Evolutionary conservation across 1,139 yeast species (phyloP).

Genomic region (Debaryomyces robertsiae): DNA sequence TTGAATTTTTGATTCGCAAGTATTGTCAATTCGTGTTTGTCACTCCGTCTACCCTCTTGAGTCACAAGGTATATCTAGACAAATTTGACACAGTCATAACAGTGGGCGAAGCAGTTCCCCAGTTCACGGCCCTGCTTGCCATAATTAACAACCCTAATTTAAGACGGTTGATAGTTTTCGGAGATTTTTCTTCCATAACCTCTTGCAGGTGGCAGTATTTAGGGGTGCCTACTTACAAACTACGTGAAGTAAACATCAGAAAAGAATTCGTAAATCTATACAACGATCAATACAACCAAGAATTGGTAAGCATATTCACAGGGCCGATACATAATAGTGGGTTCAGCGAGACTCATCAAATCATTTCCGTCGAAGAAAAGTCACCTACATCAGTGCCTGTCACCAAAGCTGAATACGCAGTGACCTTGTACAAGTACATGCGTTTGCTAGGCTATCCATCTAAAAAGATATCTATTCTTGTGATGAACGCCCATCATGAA

Average conservation of each 20-base stretch:
- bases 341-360: conserved; percentile 36
- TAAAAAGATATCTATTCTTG: conserved; percentile 41
- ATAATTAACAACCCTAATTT: conserved; percentile 7
- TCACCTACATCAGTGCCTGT: conserved; percentile 27
- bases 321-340: conserved; percentile 40
- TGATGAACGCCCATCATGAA: conserved; percentile 42
- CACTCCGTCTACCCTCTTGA: conserved; percentile 6
- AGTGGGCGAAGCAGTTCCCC: background rate
- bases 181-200: conserved; percentile 5
- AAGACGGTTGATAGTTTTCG: conserved; percentile 9
- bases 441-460: conserved; percentile 47
- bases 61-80: conserved; percentile 2
- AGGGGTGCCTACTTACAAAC: background rate
- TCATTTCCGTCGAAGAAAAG: conserved; percentile 31
- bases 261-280: conserved; percentile 2
- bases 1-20: conserved; percentile 7
- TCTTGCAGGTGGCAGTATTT: conserved; percentile 7
- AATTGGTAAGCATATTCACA: background rate
- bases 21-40: conserved; percentile 8
- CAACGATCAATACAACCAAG: conserved; percentile 1
- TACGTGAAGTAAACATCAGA: background rate
- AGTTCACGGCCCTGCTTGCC: conserved; percentile 8
- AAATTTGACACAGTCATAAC: conserved; percentile 9
- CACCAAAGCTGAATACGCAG: conserved; percentile 58
- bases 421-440: conserved; percentile 51